These are phyloP conservation scores for Metschnikowia lunata DNA, from an alignment of 805 yeast species.

Conservation along the genomic window DNA sequence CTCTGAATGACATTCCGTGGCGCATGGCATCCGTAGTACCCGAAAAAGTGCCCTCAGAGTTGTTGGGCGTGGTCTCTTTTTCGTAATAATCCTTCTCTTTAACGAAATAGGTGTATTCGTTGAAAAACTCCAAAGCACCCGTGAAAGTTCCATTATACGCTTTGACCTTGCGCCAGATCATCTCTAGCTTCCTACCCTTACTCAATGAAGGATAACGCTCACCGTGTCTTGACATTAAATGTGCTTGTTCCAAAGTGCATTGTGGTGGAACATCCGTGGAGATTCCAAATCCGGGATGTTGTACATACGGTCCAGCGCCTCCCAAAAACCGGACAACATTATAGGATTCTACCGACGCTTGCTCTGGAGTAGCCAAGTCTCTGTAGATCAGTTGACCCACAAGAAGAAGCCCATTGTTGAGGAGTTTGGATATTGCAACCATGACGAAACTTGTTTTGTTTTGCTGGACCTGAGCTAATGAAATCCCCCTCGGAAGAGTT, in stretches of 20 bases:
- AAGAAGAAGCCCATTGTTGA: constrained; percentile 28
- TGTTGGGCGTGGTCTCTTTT: constrained; percentile 47
- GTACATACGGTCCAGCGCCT: constrained; percentile 53
- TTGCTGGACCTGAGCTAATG: not conserved
- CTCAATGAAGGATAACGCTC: constrained; percentile 55
- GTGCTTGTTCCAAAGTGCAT: constrained; percentile 62
- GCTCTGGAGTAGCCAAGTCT: constrained; percentile 37
- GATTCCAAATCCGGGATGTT: constrained; percentile 51
- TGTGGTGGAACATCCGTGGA: constrained; percentile 43
- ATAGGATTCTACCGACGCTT: constrained; percentile 40
- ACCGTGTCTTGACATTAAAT: constrained; percentile 71
- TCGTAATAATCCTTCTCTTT: constrained; percentile 37
- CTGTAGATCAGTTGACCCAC: constrained; percentile 24
- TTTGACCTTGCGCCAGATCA: constrained; percentile 23
- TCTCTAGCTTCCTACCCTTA: constrained; percentile 26
- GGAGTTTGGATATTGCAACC: constrained; percentile 18
- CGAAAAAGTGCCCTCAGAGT: constrained; percentile 41
- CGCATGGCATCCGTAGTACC: constrained; percentile 49
- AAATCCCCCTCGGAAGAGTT: too few species aligned
- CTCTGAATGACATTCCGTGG: constrained; percentile 48
- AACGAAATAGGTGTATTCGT: constrained; percentile 51
- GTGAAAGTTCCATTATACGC: constrained; percentile 25
- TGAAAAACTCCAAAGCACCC: constrained; percentile 52
- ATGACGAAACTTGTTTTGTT: not conserved
- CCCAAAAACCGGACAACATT: constrained; percentile 49